A percentile compares a stretch with the other conserved stretches of the same genome.
These are phyloP conservation scores for Scenedesmus sp. DNA, from an alignment of 163 green algal genomes.

Conservation along the genomic window DNA sequence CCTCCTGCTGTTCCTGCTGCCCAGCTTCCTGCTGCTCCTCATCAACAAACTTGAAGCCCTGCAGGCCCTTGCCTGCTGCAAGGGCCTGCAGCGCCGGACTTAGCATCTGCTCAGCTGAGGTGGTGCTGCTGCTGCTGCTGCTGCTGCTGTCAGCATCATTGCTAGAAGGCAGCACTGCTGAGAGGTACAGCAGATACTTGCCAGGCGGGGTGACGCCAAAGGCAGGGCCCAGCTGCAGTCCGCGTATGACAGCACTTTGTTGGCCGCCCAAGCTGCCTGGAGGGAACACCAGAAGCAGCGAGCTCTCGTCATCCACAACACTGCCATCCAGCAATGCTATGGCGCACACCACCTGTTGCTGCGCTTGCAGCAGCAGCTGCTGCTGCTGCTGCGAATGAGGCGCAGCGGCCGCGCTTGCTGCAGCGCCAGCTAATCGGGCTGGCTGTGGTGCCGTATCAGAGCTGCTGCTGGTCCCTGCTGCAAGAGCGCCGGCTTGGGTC, in stretches of 20 bases:
- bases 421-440: not conserved
- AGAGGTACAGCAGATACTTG: constrained; percentile 53
- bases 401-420: not conserved
- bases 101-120: not conserved
- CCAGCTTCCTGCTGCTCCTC: constrained; percentile 7
- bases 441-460: not conserved
- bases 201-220: constrained; percentile 21
- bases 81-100: not conserved
- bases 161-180: constrained; percentile 11
- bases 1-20: not conserved
- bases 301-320: constrained; percentile 37
- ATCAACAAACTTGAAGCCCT: not conserved
- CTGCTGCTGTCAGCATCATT: not conserved
- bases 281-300: constrained; percentile 48
- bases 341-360: not conserved
- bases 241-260: constrained; percentile 24
- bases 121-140: not conserved
- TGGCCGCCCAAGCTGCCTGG: constrained; percentile 11
- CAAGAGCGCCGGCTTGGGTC: not conserved
- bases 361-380: not conserved
- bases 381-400: not conserved
- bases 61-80: not conserved
- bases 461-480: not conserved
- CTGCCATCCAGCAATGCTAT: constrained; percentile 41
- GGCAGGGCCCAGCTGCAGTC: constrained; percentile 46